phyloP scores from a whole-genome alignment of 1,284 basidiomycete species.

The Phellopilus nigrolimitatus region DNA sequence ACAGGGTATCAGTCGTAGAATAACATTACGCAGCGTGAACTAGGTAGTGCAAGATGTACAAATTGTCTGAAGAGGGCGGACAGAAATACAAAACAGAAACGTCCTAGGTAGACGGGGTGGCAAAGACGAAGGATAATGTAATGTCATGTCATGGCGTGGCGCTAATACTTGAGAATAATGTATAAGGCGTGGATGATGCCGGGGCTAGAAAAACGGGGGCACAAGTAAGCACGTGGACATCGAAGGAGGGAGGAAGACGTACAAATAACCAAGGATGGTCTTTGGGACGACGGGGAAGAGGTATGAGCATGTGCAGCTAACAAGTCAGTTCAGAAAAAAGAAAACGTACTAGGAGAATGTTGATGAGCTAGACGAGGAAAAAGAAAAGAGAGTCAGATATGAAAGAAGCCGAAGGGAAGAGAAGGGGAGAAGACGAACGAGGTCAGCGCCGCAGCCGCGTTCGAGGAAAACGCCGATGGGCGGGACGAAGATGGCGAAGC shows the following conservation, averaged over 20 bases:
- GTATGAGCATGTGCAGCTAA: background rate
- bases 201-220: constrained; percentile 40
- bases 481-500: constrained; percentile 69
- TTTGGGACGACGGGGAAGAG: constrained; percentile 20
- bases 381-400: background rate
- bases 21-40: constrained; percentile 14
- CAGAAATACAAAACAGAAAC: background rate
- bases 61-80: background rate
- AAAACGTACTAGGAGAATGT: constrained; percentile 50
- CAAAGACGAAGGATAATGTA: too few relatives aligned
- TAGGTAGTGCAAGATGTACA: background rate
- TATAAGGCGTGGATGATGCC: constrained; percentile 76
- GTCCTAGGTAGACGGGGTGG: too few relatives aligned
- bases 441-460: constrained; percentile 65
- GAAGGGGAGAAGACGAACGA: constrained; percentile 42
- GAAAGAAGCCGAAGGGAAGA: background rate
- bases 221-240: constrained; percentile 8
- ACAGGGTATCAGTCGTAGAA: constrained; percentile 11
- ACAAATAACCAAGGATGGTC: constrained; percentile 72
- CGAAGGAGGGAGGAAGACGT: constrained; percentile 25
- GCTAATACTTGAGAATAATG: constrained; percentile 62
- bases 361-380: constrained; percentile 46
- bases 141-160: background rate
- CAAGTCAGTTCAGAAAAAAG: background rate
- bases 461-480: constrained; percentile 79